These are phyloP conservation scores for Geoglossum glabrum DNA, from an alignment of 495 filamentous ascomycete species.

Conservation along the genomic window DNA sequence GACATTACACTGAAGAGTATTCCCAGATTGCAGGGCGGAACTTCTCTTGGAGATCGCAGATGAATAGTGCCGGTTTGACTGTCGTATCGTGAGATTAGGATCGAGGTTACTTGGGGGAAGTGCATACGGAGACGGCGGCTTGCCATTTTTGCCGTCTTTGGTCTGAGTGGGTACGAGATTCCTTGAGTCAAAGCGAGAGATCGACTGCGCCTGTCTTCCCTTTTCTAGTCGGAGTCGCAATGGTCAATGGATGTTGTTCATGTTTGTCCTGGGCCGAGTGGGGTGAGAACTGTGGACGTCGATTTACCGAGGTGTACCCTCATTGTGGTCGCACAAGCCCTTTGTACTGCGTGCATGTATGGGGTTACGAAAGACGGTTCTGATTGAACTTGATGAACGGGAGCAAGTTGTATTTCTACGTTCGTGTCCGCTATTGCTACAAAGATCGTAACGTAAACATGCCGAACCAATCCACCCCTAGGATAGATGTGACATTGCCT, in stretches of 20 bases:
- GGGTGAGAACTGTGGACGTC: no score
- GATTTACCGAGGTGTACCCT: neutral
- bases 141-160: slow-evolving; percentile 2
- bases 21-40: slow-evolving; percentile 68
- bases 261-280: no score
- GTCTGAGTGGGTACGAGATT: neutral
- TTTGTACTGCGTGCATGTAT: no score
- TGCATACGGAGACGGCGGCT: slow-evolving; percentile 3
- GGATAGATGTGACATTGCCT: neutral
- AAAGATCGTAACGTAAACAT: no score
- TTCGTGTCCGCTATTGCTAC: neutral
- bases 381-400: no score
- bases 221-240: neutral
- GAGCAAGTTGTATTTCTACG: no score
- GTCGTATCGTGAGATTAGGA: neutral
- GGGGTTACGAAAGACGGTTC: no score
- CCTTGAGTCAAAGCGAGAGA: neutral
- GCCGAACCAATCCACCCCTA: no score
- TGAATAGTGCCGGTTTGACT: slow-evolving; percentile 53
- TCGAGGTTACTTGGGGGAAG: neutral
- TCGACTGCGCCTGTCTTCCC: neutral
- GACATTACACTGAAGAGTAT: slow-evolving; percentile 54
- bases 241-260: no score
- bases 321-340: neutral
- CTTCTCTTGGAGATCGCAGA: slow-evolving; percentile 93